These are phyloP conservation scores for Mallotus repandus DNA, from an alignment of 441 rosid genomes.

Conservation along the genomic window DNA sequence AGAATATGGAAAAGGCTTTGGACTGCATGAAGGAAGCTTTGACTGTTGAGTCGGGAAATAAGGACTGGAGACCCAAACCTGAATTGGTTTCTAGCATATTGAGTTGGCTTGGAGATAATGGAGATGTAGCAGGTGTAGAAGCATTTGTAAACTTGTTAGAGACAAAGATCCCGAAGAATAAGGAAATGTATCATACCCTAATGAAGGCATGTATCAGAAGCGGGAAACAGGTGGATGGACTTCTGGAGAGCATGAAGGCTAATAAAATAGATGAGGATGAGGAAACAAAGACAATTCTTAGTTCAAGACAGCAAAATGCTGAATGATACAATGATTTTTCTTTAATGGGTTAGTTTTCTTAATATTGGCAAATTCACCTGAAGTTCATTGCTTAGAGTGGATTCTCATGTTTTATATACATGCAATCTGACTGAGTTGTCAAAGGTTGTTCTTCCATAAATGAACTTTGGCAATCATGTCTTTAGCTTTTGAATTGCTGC, in stretches of 20 bases:
- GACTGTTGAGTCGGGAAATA: conserved; percentile 30
- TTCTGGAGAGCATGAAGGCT: conserved; percentile 30
- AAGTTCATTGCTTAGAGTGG: background rate
- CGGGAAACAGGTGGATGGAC: conserved; percentile 32
- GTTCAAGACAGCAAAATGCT: conserved; percentile 10
- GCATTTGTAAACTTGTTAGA: conserved; percentile 35
- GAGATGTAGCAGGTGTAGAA: conserved; percentile 37
- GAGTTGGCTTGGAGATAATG: conserved; percentile 48
- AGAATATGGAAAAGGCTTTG: conserved; percentile 47
- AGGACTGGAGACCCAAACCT: conserved; percentile 44
- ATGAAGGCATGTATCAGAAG: conserved; percentile 32
- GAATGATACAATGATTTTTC: background rate
- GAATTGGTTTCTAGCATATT: conserved; percentile 36
- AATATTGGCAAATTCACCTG: background rate
- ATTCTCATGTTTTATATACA: background rate
- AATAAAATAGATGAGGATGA: conserved; percentile 26
- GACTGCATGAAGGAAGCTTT: conserved; percentile 53
- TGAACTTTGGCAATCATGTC: background rate
- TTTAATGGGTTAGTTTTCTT: background rate
- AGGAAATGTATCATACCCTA: conserved; percentile 35
- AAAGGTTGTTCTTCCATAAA: background rate
- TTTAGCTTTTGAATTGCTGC: background rate
- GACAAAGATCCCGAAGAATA: conserved; percentile 21
- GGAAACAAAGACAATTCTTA: conserved; percentile 32
- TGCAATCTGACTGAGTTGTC: background rate